Percentiles rank a stretch among this genome's conserved stretches.
Conservation (phyloP, 768 basidiomycete genomes). For the Ramaria sp. region DNA sequence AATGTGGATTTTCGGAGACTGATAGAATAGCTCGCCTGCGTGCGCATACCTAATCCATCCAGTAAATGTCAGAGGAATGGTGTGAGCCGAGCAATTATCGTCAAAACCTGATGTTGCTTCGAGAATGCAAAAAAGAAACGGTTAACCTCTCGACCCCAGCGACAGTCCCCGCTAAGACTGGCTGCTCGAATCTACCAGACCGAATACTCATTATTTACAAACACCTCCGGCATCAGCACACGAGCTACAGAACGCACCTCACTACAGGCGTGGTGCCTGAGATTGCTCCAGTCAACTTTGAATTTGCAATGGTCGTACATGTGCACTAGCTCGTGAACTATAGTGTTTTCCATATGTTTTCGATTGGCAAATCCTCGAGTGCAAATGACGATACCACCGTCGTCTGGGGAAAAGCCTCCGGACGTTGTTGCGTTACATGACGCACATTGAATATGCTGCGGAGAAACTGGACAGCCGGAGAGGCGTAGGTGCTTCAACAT, state of each 20-base stretch:
- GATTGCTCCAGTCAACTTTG: slow-evolving; percentile 83
- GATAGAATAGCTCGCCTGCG: slow-evolving; percentile 79
- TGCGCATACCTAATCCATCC: slow-evolving; percentile 61
- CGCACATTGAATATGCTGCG: slow-evolving; percentile 68
- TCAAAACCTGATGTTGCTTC: slow-evolving; percentile 84
- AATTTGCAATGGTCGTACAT: slow-evolving; percentile 95
- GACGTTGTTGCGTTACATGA: slow-evolving; percentile 61
- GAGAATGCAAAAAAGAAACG: slow-evolving; percentile 72
- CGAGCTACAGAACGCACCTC: slow-evolving; percentile 55
- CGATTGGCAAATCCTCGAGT: slow-evolving; percentile 74
- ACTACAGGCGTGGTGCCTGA: slow-evolving; percentile 92
- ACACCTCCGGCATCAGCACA: no score
- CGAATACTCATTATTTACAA: background rate
- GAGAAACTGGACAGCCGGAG: slow-evolving; percentile 59
- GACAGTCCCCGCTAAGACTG: slow-evolving; percentile 88
- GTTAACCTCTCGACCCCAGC: slow-evolving; percentile 69
- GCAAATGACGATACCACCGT: slow-evolving; percentile 76
- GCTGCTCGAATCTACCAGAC: slow-evolving; percentile 80
- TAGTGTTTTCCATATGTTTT: slow-evolving; percentile 85
- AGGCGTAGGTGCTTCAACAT: slow-evolving; percentile 85
- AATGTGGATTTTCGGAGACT: slow-evolving; percentile 70
- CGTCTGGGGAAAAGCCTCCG: slow-evolving; percentile 71
- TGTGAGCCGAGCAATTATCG: slow-evolving; percentile 8
- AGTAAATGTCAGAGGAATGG: background rate
- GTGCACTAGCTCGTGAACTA: slow-evolving; percentile 90